phyloP scores from a whole-genome alignment of 768 basidiomycete genomes.

The Paxillus ammoniavirescens region DNA sequence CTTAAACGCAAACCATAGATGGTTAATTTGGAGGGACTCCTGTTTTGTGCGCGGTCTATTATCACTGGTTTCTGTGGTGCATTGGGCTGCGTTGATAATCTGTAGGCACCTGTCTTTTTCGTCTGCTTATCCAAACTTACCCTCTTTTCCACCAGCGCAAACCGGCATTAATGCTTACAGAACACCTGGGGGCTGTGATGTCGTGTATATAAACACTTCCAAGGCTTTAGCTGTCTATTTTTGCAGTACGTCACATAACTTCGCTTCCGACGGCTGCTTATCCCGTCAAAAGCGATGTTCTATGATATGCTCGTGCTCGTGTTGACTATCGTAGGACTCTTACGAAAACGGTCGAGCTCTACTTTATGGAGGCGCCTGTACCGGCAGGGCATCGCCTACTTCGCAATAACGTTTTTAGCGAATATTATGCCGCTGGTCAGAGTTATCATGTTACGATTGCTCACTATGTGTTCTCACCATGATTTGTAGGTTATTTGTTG shows the following conservation, averaged over 20 bases:
- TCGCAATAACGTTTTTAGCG: slow-evolving; percentile 12
- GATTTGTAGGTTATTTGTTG: background rate
- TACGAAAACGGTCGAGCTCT: slow-evolving; percentile 7
- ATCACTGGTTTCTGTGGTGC: slow-evolving; percentile 9
- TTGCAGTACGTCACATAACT: slow-evolving; percentile 15
- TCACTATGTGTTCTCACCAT: background rate
- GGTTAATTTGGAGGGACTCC: slow-evolving; percentile 26
- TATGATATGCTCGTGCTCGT: slow-evolving; percentile 21
- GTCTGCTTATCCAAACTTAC: background rate
- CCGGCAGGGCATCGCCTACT: slow-evolving; percentile 20
- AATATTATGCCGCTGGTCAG: slow-evolving; percentile 8
- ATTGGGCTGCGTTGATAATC: slow-evolving; percentile 21
- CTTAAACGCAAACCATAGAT: slow-evolving; percentile 14
- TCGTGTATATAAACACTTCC: background rate
- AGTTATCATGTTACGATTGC: no score
- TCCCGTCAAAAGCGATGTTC: slow-evolving; percentile 9
- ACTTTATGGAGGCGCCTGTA: slow-evolving; percentile 11
- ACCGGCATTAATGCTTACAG: slow-evolving; percentile 1
- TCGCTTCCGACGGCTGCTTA: background rate
- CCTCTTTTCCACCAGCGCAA: slow-evolving; percentile 12
- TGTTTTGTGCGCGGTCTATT: slow-evolving; percentile 16
- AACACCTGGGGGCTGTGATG: slow-evolving; percentile 2
- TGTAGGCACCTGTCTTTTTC: background rate
- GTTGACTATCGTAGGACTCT: slow-evolving; percentile 15
- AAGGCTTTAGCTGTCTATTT: slow-evolving; percentile 3